phyloP scores from a whole-genome alignment of 169 alveolate species.

The Cryptosporidium viatorum region DNA sequence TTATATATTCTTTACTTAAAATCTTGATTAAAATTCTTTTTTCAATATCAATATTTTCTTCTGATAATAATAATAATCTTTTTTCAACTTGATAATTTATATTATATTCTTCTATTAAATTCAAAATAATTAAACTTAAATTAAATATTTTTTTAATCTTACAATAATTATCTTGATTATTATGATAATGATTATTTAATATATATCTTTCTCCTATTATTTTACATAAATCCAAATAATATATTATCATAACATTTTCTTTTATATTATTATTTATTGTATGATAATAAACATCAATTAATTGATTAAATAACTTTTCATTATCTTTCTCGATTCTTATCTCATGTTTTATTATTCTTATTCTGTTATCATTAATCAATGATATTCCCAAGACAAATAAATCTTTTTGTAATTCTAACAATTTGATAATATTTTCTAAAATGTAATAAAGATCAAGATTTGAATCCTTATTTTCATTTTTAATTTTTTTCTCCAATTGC shows the following conservation, averaged over 20 bases:
- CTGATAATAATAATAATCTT: background rate
- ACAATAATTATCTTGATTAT: too few relatives aligned
- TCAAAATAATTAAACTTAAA: constrained; percentile 18
- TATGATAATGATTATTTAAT: background rate
- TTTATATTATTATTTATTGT: constrained; percentile 5
- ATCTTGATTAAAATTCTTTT: constrained; percentile 1
- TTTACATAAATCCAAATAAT: constrained; percentile 5
- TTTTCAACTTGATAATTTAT: background rate
- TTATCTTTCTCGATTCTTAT: background rate
- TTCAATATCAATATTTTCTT: background rate
- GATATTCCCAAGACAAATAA: constrained; percentile 26
- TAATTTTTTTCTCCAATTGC: background rate
- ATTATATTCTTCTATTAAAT: constrained; percentile 3
- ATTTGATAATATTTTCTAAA: background rate
- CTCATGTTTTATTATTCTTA: background rate
- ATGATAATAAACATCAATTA: constrained; percentile 41
- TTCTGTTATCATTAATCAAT: constrained; percentile 16
- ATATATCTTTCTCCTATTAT: constrained; percentile 9
- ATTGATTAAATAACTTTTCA: constrained; percentile 38
- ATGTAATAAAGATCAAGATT: background rate
- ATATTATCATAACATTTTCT: constrained; percentile 14
- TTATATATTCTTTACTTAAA: constrained; percentile 2
- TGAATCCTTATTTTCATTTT: background rate
- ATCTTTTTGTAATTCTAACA: constrained; percentile 30
- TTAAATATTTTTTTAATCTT: background rate